Evolutionary conservation across 148 eudicot species (phyloP).

Genomic region (Chenopodium formosanum): DNA sequence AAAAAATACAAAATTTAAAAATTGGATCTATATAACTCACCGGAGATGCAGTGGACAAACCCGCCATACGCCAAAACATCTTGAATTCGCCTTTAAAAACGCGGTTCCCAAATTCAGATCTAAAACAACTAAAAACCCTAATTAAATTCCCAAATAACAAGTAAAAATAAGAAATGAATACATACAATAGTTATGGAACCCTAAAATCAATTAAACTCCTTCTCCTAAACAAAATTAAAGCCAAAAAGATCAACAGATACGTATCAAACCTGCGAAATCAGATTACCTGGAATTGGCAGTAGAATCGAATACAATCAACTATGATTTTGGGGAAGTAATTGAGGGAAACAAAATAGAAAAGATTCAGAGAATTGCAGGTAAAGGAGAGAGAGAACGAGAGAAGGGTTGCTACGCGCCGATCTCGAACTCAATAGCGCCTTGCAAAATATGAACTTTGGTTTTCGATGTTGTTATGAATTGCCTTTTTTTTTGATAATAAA

Average conservation of each 20-base stretch:
- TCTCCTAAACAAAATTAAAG: neutral
- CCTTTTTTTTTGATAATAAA: neutral
- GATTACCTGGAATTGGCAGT: neutral
- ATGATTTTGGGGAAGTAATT: neutral
- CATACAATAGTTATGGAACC: neutral
- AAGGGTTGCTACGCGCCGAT: slow-evolving; percentile 12
- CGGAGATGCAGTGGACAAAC: slow-evolving; percentile 90
- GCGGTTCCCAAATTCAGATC: slow-evolving; percentile 33
- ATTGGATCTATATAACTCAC: slow-evolving; percentile 38
- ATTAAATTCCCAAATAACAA: neutral
- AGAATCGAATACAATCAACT: slow-evolving; percentile 1
- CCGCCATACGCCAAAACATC: slow-evolving; percentile 98
- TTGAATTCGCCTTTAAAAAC: slow-evolving; percentile 25
- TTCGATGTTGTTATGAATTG: neutral
- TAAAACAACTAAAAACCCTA: slow-evolving; percentile 20
- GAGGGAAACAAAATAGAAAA: no score
- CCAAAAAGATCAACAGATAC: no score
- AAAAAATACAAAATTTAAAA: neutral
- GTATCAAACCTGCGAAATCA: neutral
- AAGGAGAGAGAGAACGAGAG: neutral
- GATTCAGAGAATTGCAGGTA: neutral
- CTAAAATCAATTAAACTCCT: neutral
- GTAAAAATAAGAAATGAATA: neutral
- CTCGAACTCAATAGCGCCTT: slow-evolving; percentile 5
- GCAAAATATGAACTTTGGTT: neutral